A percentile compares a stretch with the other conserved stretches of the same genome.
Evolutionary conservation across 805 yeast species (phyloP).

Genomic region (Candida xiaguanensis): DNA sequence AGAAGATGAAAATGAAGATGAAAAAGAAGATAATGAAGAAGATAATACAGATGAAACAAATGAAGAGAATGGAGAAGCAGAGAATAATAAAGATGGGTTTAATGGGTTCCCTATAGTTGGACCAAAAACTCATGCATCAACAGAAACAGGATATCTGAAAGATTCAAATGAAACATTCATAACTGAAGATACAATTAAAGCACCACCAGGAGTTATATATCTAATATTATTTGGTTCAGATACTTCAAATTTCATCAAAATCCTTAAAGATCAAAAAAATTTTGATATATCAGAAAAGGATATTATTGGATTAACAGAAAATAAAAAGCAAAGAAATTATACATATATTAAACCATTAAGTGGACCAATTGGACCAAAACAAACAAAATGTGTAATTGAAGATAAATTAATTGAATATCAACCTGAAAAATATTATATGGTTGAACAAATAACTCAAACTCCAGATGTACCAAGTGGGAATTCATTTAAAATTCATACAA

Average conservation of each 20-base stretch:
- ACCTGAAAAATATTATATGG: slow-evolving; percentile 43
- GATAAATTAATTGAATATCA: slow-evolving; percentile 57
- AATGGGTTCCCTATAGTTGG: slow-evolving; percentile 42
- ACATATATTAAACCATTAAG: slow-evolving; percentile 61
- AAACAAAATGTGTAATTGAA: slow-evolving; percentile 60
- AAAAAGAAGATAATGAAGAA: neutral
- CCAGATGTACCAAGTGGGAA: slow-evolving; percentile 85
- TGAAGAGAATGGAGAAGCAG: slow-evolving; percentile 16
- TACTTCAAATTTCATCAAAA: slow-evolving; percentile 36
- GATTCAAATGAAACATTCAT: slow-evolving; percentile 52
- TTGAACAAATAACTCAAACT: slow-evolving; percentile 57
- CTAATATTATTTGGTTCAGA: slow-evolving; percentile 62
- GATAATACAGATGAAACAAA: slow-evolving; percentile 11
- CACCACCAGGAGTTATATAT: slow-evolving; percentile 64
- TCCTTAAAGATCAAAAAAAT: slow-evolving; percentile 62
- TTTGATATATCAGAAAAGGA: slow-evolving; percentile 49
- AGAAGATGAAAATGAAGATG: slow-evolving; percentile 7
- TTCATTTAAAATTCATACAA: slow-evolving; percentile 60
- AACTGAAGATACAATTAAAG: slow-evolving; percentile 48
- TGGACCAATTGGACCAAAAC: slow-evolving; percentile 73
- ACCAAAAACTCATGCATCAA: slow-evolving; percentile 48
- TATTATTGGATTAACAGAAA: slow-evolving; percentile 25
- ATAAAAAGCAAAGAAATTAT: slow-evolving; percentile 43
- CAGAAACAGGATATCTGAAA: slow-evolving; percentile 42
- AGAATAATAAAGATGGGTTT: slow-evolving; percentile 18